phyloP scores from a whole-genome alignment of 2,329 filamentous ascomycete genomes.

The Chaetomium strumarium region DNA sequence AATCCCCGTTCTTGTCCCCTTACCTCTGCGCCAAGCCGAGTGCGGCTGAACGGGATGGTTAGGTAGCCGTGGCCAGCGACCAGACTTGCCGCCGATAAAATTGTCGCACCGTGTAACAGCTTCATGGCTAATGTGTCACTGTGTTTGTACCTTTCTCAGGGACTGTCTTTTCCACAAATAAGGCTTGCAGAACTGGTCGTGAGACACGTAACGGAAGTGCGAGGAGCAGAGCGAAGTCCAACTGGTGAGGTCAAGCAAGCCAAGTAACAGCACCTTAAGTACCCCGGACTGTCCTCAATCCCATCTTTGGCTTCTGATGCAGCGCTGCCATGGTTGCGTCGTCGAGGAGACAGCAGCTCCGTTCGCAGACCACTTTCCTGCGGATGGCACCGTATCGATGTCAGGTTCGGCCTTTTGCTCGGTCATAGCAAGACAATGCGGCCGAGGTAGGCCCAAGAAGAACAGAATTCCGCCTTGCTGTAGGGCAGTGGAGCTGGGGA shows the following conservation, averaged over 20 bases:
- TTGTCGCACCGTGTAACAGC: constrained; percentile 5
- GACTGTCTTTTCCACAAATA: no score
- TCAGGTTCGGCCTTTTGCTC: constrained; percentile 1
- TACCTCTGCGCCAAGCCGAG: constrained; percentile 40
- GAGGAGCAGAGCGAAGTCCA: no score
- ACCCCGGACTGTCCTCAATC: no score
- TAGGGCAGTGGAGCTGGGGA: background rate
- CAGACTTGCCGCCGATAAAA: constrained; percentile 13
- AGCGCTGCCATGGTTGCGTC: no score
- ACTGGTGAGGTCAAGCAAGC: no score
- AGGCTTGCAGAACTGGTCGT: background rate
- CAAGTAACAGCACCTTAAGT: no score
- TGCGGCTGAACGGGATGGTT: constrained; percentile 38
- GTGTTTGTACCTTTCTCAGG: no score
- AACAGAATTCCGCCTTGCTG: no score
- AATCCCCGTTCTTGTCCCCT: background rate
- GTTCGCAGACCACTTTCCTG: no score
- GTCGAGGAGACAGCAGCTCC: background rate
- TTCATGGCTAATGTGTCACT: constrained; percentile 15
- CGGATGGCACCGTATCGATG: background rate
- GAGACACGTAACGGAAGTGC: no score
- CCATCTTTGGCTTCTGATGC: no score
- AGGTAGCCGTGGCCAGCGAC: constrained; percentile 41
- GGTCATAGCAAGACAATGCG: background rate
- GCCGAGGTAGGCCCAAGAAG: constrained; percentile 5